Evolutionary conservation across 768 basidiomycete genomes (phyloP).

Genomic region (Leucocoprinus leucothites): DNA sequence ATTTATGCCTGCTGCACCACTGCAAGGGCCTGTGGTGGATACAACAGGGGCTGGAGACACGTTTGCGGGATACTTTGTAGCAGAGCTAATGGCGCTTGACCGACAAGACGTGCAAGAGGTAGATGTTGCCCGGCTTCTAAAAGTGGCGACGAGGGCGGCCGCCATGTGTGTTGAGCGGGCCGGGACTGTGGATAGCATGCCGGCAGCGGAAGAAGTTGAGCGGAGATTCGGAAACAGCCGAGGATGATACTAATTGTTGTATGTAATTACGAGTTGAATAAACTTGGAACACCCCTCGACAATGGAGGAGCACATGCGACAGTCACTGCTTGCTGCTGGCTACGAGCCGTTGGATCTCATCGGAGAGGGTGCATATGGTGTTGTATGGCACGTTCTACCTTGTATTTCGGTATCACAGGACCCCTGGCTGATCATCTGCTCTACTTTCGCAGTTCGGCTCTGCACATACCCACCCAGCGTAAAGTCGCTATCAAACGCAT

Average conservation of each 20-base stretch:
- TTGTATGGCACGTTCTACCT: slow-evolving; percentile 57
- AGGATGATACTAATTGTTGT: slow-evolving; percentile 14
- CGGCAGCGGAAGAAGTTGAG: slow-evolving; percentile 37
- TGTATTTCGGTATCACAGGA: neutral
- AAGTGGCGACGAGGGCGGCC: slow-evolving; percentile 47
- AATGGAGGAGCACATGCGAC: slow-evolving; percentile 28
- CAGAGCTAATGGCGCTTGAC: slow-evolving; percentile 46
- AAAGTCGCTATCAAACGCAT: slow-evolving; percentile 97
- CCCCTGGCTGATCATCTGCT: slow-evolving; percentile 15
- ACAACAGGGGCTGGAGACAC: slow-evolving; percentile 68
- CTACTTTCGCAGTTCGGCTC: slow-evolving; percentile 51
- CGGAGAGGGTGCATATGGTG: slow-evolving; percentile 94
- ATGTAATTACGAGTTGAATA: slow-evolving; percentile 1
- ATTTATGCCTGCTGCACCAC: slow-evolving; percentile 44
- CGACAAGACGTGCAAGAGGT: slow-evolving; percentile 25
- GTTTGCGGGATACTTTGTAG: slow-evolving; percentile 59
- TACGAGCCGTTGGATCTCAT: slow-evolving; percentile 83
- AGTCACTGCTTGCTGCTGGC: slow-evolving; percentile 47
- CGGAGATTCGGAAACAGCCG: slow-evolving; percentile 13
- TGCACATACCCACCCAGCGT: slow-evolving; percentile 72
- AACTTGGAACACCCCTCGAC: slow-evolving; percentile 6
- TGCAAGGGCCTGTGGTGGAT: slow-evolving; percentile 40
- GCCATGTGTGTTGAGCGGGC: slow-evolving; percentile 57
- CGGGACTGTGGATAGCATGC: slow-evolving; percentile 60
- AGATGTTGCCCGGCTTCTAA: slow-evolving; percentile 33